Evolutionary conservation across 192 early-diverging fungal species (phyloP).

Genomic region (Backusella morwellensis): DNA sequence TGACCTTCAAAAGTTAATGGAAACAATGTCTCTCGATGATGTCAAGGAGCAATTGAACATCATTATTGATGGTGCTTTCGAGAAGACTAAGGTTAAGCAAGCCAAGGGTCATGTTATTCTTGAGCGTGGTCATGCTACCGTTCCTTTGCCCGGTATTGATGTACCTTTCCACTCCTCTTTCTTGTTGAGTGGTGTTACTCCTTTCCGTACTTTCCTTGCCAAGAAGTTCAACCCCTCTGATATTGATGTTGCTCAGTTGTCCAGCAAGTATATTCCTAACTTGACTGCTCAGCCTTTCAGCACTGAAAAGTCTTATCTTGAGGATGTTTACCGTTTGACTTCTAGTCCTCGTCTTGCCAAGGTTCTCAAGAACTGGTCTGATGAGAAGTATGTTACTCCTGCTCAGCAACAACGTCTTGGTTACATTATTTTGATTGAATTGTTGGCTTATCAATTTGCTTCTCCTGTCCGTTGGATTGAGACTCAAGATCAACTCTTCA

Average conservation of each 20-base stretch:
- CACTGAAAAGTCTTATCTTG: constrained; percentile 73
- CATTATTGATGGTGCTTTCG: constrained; percentile 72
- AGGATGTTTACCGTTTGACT: constrained; percentile 67
- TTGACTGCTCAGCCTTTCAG: constrained; percentile 89
- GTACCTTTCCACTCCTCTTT: constrained; percentile 97
- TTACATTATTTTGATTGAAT: constrained; percentile 82
- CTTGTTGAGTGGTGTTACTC: constrained; percentile 87
- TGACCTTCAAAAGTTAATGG: constrained; percentile 81
- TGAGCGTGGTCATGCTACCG: constrained; percentile 88
- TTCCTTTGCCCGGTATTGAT: constrained; percentile 90
- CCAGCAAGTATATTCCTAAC: constrained; percentile 93
- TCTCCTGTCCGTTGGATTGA: constrained; percentile 94
- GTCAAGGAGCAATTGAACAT: constrained; percentile 78
- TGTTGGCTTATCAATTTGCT: constrained; percentile 92
- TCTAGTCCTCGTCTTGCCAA: constrained; percentile 72
- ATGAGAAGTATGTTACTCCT: constrained; percentile 64
- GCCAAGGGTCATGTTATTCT: constrained; percentile 62
- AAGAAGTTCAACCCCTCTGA: constrained; percentile 82
- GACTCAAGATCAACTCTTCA: constrained; percentile 86
- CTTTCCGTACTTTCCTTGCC: constrained; percentile 86
- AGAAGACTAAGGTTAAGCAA: constrained; percentile 64
- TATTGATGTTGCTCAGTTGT: constrained; percentile 79
- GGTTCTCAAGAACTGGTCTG: constrained; percentile 80
- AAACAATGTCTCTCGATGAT: constrained; percentile 81
- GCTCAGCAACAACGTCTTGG: constrained; percentile 83